Percentiles rank a stretch among this genome's conserved stretches.
phyloP scores from a whole-genome alignment of 2,329 filamentous ascomycete species.

The Venturia nashicola region DNA sequence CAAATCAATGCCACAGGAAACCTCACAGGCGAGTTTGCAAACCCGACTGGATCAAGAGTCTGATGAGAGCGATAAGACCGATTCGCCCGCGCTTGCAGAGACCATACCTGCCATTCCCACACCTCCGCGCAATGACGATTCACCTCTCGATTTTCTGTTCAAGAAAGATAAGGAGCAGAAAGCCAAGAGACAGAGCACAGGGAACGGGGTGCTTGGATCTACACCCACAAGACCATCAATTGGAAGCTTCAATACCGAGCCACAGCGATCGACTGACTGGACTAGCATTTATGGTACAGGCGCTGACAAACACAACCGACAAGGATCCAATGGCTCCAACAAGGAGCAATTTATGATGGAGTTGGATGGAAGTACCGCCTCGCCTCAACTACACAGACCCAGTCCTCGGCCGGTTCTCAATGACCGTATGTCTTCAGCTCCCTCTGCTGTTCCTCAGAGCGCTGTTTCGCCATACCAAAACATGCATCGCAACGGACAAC shows the following conservation, averaged over 20 bases:
- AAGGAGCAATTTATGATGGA: conserved; percentile 56
- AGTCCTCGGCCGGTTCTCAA: not conserved
- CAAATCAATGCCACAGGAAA: conserved; percentile 59
- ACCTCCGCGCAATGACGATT: conserved; percentile 34
- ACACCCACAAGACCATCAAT: conserved; percentile 14
- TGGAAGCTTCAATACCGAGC: conserved; percentile 28
- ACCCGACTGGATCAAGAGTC: conserved; percentile 33
- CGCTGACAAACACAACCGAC: conserved; percentile 27
- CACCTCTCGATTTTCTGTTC: conserved; percentile 84
- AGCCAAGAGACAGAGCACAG: conserved; percentile 38
- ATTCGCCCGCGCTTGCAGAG: conserved; percentile 38
- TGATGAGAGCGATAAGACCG: conserved; percentile 28
- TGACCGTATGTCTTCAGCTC: not conserved
- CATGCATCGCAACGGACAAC: not conserved
- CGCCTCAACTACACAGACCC: not conserved
- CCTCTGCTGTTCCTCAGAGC: not conserved
- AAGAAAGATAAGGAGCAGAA: conserved; percentile 72
- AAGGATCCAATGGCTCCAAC: conserved; percentile 33
- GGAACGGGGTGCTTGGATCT: not conserved
- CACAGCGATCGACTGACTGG: conserved; percentile 17
- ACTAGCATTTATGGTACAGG: conserved; percentile 16
- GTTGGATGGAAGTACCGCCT: conserved; percentile 38
- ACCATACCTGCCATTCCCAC: conserved; percentile 19
- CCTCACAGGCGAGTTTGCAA: conserved; percentile 29
- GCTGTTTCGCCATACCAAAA: not conserved